Evolutionary conservation across 306 rosid genomes (phyloP).

Genomic region (Arachis stenosperma): DNA sequence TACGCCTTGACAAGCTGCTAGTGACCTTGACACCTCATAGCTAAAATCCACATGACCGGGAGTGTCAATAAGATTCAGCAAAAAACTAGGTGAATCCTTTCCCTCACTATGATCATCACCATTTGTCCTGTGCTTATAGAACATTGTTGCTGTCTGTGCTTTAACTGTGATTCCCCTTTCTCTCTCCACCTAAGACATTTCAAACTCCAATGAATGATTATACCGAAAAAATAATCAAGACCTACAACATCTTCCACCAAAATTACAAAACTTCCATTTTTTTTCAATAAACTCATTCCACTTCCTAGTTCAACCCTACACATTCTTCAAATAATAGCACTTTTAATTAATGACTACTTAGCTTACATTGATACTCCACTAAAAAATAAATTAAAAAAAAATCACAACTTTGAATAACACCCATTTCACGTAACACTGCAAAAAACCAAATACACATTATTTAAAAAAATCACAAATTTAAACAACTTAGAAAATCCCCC

Average conservation of each 20-base stretch:
- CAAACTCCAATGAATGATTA: slow-evolving; percentile 34
- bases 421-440: background rate
- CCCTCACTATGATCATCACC: slow-evolving; percentile 40
- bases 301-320: slow-evolving; percentile 4
- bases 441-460: background rate
- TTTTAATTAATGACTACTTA: slow-evolving; percentile 24
- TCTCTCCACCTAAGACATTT: slow-evolving; percentile 75
- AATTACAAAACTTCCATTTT: background rate
- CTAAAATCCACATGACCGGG: slow-evolving; percentile 96
- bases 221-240: slow-evolving; percentile 7
- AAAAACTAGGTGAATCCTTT: slow-evolving; percentile 47
- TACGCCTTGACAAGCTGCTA: slow-evolving; percentile 94
- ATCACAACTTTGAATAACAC: background rate
- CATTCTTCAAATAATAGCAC: slow-evolving; percentile 13
- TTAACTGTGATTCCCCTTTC: slow-evolving; percentile 96
- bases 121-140: slow-evolving; percentile 51
- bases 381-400: background rate
- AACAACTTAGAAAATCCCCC: too few species aligned
- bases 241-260: slow-evolving; percentile 4
- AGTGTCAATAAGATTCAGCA: slow-evolving; percentile 84
- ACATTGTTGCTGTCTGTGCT: slow-evolving; percentile 98
- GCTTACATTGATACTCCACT: background rate
- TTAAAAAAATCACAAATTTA: too few species aligned
- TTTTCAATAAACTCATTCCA: background rate
- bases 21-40: slow-evolving; percentile 90